These are phyloP conservation scores for Saksenaea oblongispora DNA, from an alignment of 371 early-diverging fungal genomes.

Conservation along the genomic window DNA sequence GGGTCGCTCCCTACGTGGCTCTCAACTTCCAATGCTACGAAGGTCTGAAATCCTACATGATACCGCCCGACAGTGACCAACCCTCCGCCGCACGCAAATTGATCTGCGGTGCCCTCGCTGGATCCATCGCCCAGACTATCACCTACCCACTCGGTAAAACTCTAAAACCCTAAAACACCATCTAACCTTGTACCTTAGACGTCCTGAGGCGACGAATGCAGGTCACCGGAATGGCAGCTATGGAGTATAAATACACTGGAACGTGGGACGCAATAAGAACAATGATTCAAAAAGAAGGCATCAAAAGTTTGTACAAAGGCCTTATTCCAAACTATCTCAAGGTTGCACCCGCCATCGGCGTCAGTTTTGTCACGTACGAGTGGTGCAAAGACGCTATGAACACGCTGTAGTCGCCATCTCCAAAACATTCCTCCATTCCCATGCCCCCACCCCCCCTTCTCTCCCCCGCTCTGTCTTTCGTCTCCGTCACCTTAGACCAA, in stretches of 20 bases:
- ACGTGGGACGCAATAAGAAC: conserved; percentile 75
- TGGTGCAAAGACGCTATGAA: conserved; percentile 62
- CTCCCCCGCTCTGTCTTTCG: not conserved
- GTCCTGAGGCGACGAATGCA: conserved; percentile 87
- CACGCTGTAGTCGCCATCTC: conserved; percentile 21
- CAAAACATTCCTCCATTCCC: not conserved
- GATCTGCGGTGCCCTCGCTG: conserved; percentile 87
- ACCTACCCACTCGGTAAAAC: conserved; percentile 82
- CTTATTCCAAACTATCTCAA: conserved; percentile 82
- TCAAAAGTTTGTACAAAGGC: conserved; percentile 59
- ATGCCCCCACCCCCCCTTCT: not conserved
- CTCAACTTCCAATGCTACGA: conserved; percentile 88
- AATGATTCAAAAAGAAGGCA: conserved; percentile 75
- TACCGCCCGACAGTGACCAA: conserved; percentile 62
- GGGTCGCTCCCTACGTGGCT: conserved; percentile 87
- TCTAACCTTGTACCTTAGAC: conserved; percentile 49
- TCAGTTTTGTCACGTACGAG: conserved; percentile 86
- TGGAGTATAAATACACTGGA: conserved; percentile 71
- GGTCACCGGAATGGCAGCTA: conserved; percentile 77
- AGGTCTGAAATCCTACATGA: conserved; percentile 69
- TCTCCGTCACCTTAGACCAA: not conserved
- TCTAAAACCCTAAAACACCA: too few species aligned
- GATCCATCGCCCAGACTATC: conserved; percentile 86
- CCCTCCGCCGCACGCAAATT: conserved; percentile 71
- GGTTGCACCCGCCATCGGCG: conserved; percentile 86